Evolutionary conservation across 176 grass and related monocot genomes (phyloP).

Genomic region (Musa schizocarpa): DNA sequence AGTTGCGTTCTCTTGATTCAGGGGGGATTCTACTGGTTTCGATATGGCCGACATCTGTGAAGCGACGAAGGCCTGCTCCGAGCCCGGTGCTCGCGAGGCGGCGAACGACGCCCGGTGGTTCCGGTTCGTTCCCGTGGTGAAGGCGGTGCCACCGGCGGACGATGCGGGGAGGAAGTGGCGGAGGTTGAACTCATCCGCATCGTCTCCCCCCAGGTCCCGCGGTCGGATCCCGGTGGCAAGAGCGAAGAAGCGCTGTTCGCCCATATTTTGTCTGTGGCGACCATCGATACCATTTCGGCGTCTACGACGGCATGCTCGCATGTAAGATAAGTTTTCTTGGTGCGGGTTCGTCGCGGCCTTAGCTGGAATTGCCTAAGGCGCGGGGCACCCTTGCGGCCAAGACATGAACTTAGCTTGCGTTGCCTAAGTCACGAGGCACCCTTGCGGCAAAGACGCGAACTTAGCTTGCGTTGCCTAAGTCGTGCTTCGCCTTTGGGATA

Average conservation of each 20-base stretch:
- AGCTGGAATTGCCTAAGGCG: too few relatives aligned
- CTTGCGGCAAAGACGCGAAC: too few relatives aligned
- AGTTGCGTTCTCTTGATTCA: background rate
- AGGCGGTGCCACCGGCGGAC: background rate
- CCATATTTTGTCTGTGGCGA: constrained; percentile 29
- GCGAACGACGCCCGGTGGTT: constrained; percentile 47
- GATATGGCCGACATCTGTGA: constrained; percentile 40
- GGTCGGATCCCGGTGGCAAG: background rate
- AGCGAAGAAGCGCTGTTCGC: too few relatives aligned
- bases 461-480: too few relatives aligned
- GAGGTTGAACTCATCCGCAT: constrained; percentile 2
- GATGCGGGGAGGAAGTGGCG: constrained; percentile 21
- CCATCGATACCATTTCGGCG: constrained; percentile 43
- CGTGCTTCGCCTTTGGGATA: too few relatives aligned
- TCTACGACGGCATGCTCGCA: constrained; percentile 94
- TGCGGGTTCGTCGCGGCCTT: too few relatives aligned
- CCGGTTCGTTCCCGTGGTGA: constrained; percentile 21
- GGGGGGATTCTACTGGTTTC: background rate
- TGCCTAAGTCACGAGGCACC: too few relatives aligned
- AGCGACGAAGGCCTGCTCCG: constrained; percentile 10
- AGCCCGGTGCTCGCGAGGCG: background rate
- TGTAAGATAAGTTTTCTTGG: constrained; percentile 28
- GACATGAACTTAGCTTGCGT: too few relatives aligned
- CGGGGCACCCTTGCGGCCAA: too few relatives aligned
- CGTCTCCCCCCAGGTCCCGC: too few relatives aligned